phyloP scores from a whole-genome alignment of 129 eudicot species.

The Arctium minus region DNA sequence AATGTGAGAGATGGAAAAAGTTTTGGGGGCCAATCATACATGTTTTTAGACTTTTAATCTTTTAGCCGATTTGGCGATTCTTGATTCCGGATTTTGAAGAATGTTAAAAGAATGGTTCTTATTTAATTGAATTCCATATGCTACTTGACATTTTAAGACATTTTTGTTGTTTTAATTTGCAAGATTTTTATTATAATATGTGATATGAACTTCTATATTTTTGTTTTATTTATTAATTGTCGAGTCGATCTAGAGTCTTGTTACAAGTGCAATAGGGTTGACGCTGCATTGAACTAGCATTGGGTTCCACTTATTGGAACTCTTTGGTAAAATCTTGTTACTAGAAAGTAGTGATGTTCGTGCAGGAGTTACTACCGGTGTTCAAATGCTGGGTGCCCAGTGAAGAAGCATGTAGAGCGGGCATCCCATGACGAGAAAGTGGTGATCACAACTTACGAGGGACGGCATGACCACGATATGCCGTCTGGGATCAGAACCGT shows the following conservation, averaged over 20 bases:
- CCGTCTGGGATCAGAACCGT: constrained; percentile 44
- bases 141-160: no score
- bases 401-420: constrained; percentile 66
- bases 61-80: background rate
- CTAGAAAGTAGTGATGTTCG: background rate
- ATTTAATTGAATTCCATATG: no score
- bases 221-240: background rate
- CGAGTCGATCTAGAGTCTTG: no score
- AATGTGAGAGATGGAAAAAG: no score
- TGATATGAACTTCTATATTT: background rate
- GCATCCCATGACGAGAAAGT: constrained; percentile 59
- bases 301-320: background rate
- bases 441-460: constrained; percentile 70
- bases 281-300: no score
- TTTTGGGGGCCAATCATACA: no score
- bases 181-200: background rate
- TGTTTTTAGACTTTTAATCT: background rate
- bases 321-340: background rate
- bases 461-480: constrained; percentile 51
- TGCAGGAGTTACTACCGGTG: constrained; percentile 74
- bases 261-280: no score
- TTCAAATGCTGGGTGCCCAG: constrained; percentile 56
- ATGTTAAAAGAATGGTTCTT: background rate
- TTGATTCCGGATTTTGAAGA: background rate
- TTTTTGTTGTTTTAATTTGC: background rate